Conservation (phyloP, 2,329 filamentous ascomycete species). For the Diplodia intermedia region DNA sequence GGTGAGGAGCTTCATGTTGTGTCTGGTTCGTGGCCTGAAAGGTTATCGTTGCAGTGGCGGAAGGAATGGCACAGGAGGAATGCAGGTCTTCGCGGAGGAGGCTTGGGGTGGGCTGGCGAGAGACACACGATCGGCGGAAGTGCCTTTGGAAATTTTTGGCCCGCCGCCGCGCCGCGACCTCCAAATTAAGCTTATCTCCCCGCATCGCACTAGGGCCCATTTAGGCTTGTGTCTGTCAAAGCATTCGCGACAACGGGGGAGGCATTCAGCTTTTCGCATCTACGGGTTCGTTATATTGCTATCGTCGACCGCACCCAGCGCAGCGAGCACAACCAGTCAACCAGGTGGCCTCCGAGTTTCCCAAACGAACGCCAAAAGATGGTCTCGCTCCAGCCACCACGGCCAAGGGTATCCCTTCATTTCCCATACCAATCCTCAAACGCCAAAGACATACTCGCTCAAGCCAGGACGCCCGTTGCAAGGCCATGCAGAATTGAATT, state of each 20-base stretch:
- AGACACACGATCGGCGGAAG: not conserved
- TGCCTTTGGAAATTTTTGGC: conserved; percentile 31
- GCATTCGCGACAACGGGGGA: too few relatives aligned
- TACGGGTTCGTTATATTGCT: not conserved
- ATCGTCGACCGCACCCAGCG: not conserved
- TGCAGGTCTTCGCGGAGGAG: not conserved
- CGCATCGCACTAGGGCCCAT: conserved; percentile 21
- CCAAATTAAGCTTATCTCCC: conserved; percentile 32
- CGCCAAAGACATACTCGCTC: conserved; percentile 5
- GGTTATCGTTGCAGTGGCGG: not conserved
- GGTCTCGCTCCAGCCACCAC: not conserved
- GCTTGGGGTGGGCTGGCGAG: not conserved
- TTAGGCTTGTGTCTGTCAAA: not conserved
- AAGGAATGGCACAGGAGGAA: not conserved
- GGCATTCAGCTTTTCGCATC: too few relatives aligned
- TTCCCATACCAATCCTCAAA: not conserved
- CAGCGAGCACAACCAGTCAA: too few relatives aligned
- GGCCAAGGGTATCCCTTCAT: conserved; percentile 11
- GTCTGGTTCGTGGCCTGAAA: not conserved
- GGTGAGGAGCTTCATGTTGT: conserved; percentile 86
- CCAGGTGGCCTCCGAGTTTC: not conserved
- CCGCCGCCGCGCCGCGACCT: conserved; percentile 19
- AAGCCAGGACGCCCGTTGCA: not conserved
- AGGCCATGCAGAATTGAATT: not conserved
- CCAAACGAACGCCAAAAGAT: not conserved